phyloP scores from a whole-genome alignment of 2,329 filamentous ascomycete genomes.

The Trichoderma sp. region DNA sequence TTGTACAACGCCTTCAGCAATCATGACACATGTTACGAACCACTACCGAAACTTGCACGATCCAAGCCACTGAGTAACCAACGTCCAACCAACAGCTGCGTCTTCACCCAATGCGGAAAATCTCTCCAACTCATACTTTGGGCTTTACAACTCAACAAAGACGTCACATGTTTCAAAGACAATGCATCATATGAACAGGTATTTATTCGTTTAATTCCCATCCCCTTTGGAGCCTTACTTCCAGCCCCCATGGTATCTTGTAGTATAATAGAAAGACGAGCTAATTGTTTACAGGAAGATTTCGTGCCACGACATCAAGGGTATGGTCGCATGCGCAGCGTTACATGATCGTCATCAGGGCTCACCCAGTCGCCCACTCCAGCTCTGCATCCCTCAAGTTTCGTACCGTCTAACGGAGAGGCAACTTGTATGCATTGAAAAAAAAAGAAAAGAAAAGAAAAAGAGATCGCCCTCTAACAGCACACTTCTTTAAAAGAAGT shows the following conservation, averaged over 20 bases:
- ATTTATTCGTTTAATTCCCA: slow-evolving; percentile 8
- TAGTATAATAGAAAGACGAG: slow-evolving; percentile 17
- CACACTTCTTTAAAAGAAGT: slow-evolving; percentile 35
- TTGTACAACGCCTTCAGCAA: neutral
- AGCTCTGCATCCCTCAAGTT: neutral
- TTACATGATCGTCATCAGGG: slow-evolving; percentile 5
- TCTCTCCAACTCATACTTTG: neutral
- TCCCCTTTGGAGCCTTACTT: neutral
- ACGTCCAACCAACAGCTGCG: neutral
- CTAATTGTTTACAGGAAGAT: slow-evolving; percentile 19
- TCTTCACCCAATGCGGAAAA: neutral
- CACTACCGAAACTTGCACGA: neutral
- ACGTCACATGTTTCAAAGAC: neutral
- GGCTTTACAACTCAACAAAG: neutral
- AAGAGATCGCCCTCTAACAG: neutral
- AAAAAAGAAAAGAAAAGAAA: neutral
- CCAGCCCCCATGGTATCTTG: slow-evolving; percentile 16
- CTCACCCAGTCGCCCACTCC: neutral
- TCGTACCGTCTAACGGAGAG: slow-evolving; percentile 1
- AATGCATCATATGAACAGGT: neutral
- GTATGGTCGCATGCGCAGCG: slow-evolving; percentile 12
- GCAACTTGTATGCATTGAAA: neutral
- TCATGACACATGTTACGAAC: neutral
- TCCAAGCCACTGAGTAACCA: neutral
- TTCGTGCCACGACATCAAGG: slow-evolving; percentile 15